Percentiles rank a stretch among this genome's conserved stretches.
These are phyloP conservation scores for Xylaria flabelliformis DNA, from an alignment of 495 filamentous ascomycete genomes.

Conservation along the genomic window DNA sequence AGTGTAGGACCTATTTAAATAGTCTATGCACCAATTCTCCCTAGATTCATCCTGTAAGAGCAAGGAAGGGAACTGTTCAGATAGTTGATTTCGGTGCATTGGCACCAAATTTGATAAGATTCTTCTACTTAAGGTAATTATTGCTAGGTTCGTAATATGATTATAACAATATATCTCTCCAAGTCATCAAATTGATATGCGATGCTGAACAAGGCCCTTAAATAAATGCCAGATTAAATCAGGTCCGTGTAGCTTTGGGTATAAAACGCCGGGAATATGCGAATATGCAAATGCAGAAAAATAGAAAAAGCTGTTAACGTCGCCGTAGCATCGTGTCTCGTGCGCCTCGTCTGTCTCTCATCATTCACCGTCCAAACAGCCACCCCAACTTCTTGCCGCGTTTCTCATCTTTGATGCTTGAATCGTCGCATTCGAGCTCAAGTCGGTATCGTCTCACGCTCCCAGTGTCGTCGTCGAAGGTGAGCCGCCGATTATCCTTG, in stretches of 20 bases:
- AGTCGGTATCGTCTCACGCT: constrained; percentile 62
- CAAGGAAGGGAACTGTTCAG: neutral
- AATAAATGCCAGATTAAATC: constrained; percentile 12
- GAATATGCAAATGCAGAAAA: constrained; percentile 12
- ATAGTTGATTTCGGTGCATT: neutral
- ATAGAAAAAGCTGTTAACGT: neutral
- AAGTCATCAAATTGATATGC: neutral
- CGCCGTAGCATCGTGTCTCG: neutral
- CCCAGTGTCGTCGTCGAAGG: constrained; percentile 59
- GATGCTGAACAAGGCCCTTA: neutral
- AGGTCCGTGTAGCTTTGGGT: constrained; percentile 12
- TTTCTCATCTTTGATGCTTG: constrained; percentile 29
- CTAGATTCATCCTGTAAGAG: neutral
- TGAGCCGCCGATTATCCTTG: constrained; percentile 47
- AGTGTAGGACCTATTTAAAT: neutral
- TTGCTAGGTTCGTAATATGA: neutral
- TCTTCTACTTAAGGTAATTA: constrained; percentile 16
- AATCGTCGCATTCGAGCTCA: constrained; percentile 46
- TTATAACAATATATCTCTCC: neutral
- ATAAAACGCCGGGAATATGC: constrained; percentile 18
- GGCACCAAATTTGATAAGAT: neutral
- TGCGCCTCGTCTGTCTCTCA: constrained; percentile 29
- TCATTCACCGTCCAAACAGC: constrained; percentile 38
- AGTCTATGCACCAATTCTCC: neutral
- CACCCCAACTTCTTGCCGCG: constrained; percentile 37